Conservation (phyloP, 257 asterid species). For the Cordia subcordata region DNA sequence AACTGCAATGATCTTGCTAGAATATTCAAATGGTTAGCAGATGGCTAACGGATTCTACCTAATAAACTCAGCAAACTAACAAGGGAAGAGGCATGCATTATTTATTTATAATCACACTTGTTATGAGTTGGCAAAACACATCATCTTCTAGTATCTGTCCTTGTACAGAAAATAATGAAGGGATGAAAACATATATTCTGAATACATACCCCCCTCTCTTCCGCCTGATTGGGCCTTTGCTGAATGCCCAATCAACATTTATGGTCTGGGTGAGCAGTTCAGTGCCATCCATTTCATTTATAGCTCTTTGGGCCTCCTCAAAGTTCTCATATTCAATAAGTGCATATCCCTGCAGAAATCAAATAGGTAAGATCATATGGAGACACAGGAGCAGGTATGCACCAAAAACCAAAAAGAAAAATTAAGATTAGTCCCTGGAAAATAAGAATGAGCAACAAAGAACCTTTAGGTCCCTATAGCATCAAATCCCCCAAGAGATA, state of each 20-base stretch:
- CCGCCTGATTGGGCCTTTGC: conserved; percentile 90
- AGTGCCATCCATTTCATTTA: conserved; percentile 62
- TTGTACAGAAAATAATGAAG: not conserved
- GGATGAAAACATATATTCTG: not conserved
- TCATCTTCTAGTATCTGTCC: not conserved
- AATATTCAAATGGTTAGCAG: no score
- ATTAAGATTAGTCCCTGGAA: no score
- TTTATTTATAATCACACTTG: no score
- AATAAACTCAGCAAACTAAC: no score
- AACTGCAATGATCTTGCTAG: no score
- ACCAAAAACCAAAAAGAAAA: no score
- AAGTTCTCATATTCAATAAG: conserved; percentile 70
- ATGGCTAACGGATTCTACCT: no score
- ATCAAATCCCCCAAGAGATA: no score
- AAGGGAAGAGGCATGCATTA: no score
- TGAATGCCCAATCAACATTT: conserved; percentile 94
- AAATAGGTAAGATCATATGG: not conserved
- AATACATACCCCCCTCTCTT: conserved; percentile 50
- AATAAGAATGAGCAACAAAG: no score
- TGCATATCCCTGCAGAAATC: conserved; percentile 55
- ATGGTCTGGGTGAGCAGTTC: conserved; percentile 61
- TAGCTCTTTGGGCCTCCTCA: conserved; percentile 82
- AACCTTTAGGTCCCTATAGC: no score
- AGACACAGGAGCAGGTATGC: not conserved
- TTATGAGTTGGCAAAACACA: no score